Evolutionary conservation across 257 asterid genomes (phyloP).

Genomic region (Ajuga chamaepitys): DNA sequence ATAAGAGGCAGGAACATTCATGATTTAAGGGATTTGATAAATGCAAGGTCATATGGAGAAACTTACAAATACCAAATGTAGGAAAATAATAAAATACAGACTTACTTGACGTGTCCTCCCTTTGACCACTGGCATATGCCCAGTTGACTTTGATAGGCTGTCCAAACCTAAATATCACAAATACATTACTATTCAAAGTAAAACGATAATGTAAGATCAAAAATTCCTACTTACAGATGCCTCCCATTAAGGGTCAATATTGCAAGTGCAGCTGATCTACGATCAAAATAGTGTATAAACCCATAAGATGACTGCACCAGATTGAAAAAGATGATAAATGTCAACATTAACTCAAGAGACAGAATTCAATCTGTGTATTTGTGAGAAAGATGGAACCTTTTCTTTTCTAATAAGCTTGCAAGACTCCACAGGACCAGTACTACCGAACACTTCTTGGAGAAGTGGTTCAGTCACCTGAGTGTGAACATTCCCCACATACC

Average conservation of each 20-base stretch:
- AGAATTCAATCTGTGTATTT: neutral
- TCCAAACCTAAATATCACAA: conserved; percentile 63
- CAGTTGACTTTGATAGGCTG: conserved; percentile 94
- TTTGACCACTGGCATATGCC: conserved; percentile 89
- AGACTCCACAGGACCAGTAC: conserved; percentile 79
- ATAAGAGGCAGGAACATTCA: conserved; percentile 5
- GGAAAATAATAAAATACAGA: conserved; percentile 7
- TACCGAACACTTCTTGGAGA: conserved; percentile 82
- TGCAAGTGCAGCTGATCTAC: conserved; percentile 57
- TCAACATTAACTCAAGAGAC: conserved; percentile 10
- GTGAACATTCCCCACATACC: conserved; percentile 87
- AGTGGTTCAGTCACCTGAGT: conserved; percentile 85
- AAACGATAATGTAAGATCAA: neutral
- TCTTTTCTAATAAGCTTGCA: conserved; percentile 91
- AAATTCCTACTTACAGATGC: conserved; percentile 53
- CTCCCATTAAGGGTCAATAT: conserved; percentile 49
- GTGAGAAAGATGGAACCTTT: conserved; percentile 38
- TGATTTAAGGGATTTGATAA: neutral
- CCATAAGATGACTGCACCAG: conserved; percentile 60
- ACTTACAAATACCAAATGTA: neutral
- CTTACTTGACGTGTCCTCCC: conserved; percentile 93
- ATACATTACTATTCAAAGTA: neutral
- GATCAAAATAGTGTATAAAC: conserved; percentile 54
- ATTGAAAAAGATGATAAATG: conserved; percentile 12
- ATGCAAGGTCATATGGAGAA: neutral